These are phyloP conservation scores for Russula abietina DNA, from an alignment of 768 basidiomycete species.

Conservation along the genomic window DNA sequence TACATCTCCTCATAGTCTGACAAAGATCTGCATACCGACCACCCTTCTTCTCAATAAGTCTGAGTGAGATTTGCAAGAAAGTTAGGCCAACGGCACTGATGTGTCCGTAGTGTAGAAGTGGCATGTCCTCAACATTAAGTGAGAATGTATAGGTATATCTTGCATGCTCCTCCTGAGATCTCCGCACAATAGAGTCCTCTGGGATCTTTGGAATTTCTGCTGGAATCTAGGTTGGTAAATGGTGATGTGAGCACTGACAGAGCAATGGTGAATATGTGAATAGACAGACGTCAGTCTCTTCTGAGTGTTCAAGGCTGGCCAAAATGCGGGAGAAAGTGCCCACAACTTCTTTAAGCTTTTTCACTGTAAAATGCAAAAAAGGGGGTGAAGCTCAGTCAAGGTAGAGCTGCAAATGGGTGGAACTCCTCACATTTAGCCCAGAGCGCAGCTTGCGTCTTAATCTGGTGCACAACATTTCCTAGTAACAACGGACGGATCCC, in stretches of 20 bases:
- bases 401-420: background rate
- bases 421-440: constrained; percentile 20
- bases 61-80: constrained; percentile 4
- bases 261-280: too few species aligned
- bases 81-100: constrained; percentile 6
- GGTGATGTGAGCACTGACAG: background rate
- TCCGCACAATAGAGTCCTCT: constrained; percentile 12
- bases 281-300: constrained; percentile 15
- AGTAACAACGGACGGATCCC: constrained; percentile 18
- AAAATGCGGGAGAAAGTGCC: constrained; percentile 13
- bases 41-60: constrained; percentile 2
- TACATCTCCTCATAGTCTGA: constrained; percentile 14
- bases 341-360: constrained; percentile 11
- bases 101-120: background rate
- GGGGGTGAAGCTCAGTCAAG: background rate
- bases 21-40: constrained; percentile 1
- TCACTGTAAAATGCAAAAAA: constrained; percentile 10
- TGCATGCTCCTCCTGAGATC: constrained; percentile 14
- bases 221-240: background rate
- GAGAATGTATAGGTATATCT: constrained; percentile 8
- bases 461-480: constrained; percentile 14
- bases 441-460: constrained; percentile 13
- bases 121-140: constrained; percentile 18
- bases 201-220: constrained; percentile 11
- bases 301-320: constrained; percentile 3